Percentiles rank a stretch among this genome's conserved stretches.
Evolutionary conservation across 179 eudicot species (phyloP).

Genomic region (Silene vulgaris): DNA sequence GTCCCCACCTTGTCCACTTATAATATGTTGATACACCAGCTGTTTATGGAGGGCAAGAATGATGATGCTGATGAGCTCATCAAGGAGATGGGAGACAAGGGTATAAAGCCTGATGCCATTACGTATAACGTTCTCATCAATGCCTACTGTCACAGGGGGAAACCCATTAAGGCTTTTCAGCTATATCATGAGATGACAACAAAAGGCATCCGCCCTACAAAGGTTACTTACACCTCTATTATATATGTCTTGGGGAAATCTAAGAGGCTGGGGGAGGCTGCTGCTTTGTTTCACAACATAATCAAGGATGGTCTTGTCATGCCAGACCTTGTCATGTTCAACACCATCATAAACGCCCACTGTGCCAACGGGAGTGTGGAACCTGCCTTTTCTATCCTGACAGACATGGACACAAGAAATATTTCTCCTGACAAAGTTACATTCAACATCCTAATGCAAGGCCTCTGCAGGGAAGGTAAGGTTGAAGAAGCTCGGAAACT

Average conservation of each 20-base stretch:
- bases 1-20: conserved; percentile 60
- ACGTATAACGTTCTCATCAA: conserved; percentile 71
- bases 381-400: conserved; percentile 41
- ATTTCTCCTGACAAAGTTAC: conserved; percentile 68
- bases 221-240: conserved; percentile 65
- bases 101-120: conserved; percentile 42
- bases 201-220: conserved; percentile 54
- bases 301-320: conserved; percentile 29
- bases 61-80: conserved; percentile 46
- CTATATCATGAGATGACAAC: conserved; percentile 58
- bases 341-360: conserved; percentile 63
- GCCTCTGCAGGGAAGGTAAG: conserved; percentile 52
- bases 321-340: conserved; percentile 67
- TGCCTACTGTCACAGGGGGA: conserved; percentile 56
- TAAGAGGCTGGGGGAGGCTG: conserved; percentile 58
- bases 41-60: conserved; percentile 54
- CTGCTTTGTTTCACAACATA: conserved; percentile 46
- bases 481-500: conserved; percentile 62
- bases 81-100: conserved; percentile 56
- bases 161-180: conserved; percentile 48
- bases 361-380: conserved; percentile 50
- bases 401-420: conserved; percentile 51
- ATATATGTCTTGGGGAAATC: conserved; percentile 55
- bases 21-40: conserved; percentile 55
- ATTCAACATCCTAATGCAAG: conserved; percentile 70